Evolutionary conservation across 2,329 filamentous ascomycete genomes (phyloP), one percentile per base, ranked within the genome.

Genomic region (Aspergillus hiratsukae): DNA sequence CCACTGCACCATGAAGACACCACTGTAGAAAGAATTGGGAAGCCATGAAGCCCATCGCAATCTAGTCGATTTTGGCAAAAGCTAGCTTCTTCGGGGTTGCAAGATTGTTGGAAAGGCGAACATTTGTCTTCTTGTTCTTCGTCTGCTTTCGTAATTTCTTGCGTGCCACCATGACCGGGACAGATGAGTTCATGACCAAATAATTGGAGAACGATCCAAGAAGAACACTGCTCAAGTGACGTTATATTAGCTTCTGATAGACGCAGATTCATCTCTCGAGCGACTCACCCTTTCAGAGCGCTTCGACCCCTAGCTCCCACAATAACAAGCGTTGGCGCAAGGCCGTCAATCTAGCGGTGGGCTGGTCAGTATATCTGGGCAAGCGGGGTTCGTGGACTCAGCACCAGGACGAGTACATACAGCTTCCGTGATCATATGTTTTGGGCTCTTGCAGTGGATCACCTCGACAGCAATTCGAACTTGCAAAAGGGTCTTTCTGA

Each of bases 171-270:
- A 99, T 99, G 58, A 99, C 94, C 0, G 94, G 94, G 17, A 96
- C 91, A 2, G 90, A 96, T 61, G 91, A 96, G 77, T 97, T 97
- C 40, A 91, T 96, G 31, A 99, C 92, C 7, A 99, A 81, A 69
- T 99, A 99, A 71, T 97, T 97, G 58, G 90, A 96, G 75, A 99
- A 97, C 0, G 92, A 97, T 27, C 94, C 94, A 29, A 99, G 82
- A 58, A 99, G 87, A 23, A 97, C 93, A 69, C 92, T 95, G 65
- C 49, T 53, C 4, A 23, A 25, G 49, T n/a, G 14, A 9, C 27
- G 10, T 48, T 41, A 37, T 28, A 25, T 48, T 49, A 28, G 23
- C 25, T 48, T 25, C 23, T 6, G 14, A 23, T 23, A 19, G 4
- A 46, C n/a, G 43, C 3, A 3, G n/a, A 17, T 4, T 21, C 6